Evolutionary conservation across 2,329 filamentous ascomycete species (phyloP).

Genomic region (Claviceps capensis): DNA sequence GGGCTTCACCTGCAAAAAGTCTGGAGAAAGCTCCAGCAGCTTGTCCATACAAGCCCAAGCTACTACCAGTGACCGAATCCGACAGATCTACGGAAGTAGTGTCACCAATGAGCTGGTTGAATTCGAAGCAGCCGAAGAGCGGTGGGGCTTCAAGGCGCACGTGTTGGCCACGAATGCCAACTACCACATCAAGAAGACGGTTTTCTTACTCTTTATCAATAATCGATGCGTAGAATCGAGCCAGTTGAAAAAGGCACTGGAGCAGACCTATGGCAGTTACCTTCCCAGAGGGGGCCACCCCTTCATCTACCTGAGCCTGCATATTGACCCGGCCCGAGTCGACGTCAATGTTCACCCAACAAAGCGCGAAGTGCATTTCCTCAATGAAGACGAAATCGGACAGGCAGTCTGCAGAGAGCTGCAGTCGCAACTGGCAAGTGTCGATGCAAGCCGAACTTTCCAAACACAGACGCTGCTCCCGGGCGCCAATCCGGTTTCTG

Average conservation of each 20-base stretch:
- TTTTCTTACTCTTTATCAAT: constrained; percentile 86
- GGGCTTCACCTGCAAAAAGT: constrained; percentile 92
- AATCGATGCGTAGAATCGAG: constrained; percentile 86
- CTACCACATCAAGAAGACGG: constrained; percentile 82
- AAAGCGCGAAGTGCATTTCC: constrained; percentile 90
- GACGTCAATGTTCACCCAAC: constrained; percentile 98
- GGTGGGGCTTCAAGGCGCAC: constrained; percentile 71
- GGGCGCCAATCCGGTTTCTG: constrained; percentile 31
- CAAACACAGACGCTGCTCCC: constrained; percentile 84
- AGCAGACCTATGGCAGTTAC: constrained; percentile 78
- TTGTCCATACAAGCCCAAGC: constrained; percentile 67
- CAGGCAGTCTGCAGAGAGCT: constrained; percentile 74
- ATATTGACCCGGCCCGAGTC: constrained; percentile 82
- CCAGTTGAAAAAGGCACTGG: constrained; percentile 75
- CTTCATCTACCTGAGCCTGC: constrained; percentile 81
- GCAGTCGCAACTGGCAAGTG: constrained; percentile 61
- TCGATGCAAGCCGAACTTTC: constrained; percentile 90
- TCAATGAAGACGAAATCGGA: constrained; percentile 95
- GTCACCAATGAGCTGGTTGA: constrained; percentile 82
- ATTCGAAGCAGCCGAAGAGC: constrained; percentile 56
- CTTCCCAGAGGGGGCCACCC: constrained; percentile 89
- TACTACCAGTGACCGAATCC: constrained; percentile 66
- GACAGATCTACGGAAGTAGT: constrained; percentile 71
- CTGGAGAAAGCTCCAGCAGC: constrained; percentile 72
- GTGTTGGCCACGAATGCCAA: constrained; percentile 88